Conservation (phyloP, 1,284 basidiomycete genomes). For the Filobasidium uniguttulatum region DNA sequence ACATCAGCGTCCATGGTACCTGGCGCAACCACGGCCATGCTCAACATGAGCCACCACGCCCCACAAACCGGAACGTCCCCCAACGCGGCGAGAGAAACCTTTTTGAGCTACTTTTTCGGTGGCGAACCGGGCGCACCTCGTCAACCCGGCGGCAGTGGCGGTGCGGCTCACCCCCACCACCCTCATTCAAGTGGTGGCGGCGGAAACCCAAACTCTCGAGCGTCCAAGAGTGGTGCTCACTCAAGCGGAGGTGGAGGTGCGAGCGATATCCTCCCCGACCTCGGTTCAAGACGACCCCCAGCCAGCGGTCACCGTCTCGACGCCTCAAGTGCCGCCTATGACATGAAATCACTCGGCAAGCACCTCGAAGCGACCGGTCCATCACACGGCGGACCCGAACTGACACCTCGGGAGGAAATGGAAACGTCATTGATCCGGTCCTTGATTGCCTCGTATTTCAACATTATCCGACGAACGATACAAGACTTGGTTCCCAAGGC, state of each 20-base stretch:
- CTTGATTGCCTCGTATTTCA: slow-evolving; percentile 89
- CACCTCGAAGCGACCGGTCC: slow-evolving; percentile 78
- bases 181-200: neutral
- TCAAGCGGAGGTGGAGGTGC: slow-evolving; percentile 15
- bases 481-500: slow-evolving; percentile 96
- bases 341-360: slow-evolving; percentile 97
- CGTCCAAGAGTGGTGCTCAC: too few relatives aligned
- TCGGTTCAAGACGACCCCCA: slow-evolving; percentile 24
- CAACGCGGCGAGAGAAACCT: slow-evolving; percentile 60
- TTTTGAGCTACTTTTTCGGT: slow-evolving; percentile 89
- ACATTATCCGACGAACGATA: slow-evolving; percentile 89
- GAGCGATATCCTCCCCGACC: slow-evolving; percentile 32
- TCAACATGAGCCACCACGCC: slow-evolving; percentile 32
- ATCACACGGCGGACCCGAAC: slow-evolving; percentile 30
- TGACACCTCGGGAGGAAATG: slow-evolving; percentile 80
- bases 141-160: slow-evolving; percentile 15
- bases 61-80: slow-evolving; percentile 24
- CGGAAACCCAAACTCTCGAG: slow-evolving; percentile 6
- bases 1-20: slow-evolving; percentile 15
- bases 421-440: slow-evolving; percentile 89
- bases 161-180: slow-evolving; percentile 3
- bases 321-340: slow-evolving; percentile 61
- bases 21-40: slow-evolving; percentile 15
- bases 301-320: slow-evolving; percentile 28
- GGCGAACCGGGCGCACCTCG: slow-evolving; percentile 51